phyloP scores from a whole-genome alignment of 225 moss, liverwort and hornwort species.

The Physcomitrium patens region DNA sequence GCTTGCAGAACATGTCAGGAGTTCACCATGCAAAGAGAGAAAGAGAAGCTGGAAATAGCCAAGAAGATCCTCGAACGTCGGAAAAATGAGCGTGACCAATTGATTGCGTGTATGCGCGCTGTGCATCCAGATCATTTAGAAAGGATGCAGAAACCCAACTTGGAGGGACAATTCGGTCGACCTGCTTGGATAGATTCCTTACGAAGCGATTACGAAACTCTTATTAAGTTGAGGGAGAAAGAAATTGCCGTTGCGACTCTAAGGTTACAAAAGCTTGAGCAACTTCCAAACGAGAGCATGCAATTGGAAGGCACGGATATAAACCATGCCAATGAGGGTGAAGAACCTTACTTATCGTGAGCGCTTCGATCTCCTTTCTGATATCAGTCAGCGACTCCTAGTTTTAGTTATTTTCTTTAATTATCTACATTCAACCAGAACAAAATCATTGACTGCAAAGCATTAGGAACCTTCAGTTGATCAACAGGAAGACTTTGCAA shows the following conservation, averaged over 20 bases:
- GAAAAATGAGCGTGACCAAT: slow-evolving; percentile 52
- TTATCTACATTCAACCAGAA: neutral
- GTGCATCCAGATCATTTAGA: slow-evolving; percentile 26
- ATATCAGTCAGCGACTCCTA: neutral
- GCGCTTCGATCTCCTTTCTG: neutral
- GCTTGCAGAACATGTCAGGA: slow-evolving; percentile 59
- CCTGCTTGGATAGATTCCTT: slow-evolving; percentile 48
- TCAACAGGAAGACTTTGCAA: neutral
- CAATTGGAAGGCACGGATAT: neutral
- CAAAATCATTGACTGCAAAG: neutral
- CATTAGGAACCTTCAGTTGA: neutral
- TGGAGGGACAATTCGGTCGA: slow-evolving; percentile 32
- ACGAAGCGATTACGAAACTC: slow-evolving; percentile 49
- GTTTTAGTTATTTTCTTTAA: no score
- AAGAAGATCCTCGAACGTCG: slow-evolving; percentile 53
- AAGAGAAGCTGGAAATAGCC: slow-evolving; percentile 51
- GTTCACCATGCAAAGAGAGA: slow-evolving; percentile 49
- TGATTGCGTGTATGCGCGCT: slow-evolving; percentile 53
- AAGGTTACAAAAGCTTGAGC: slow-evolving; percentile 9
- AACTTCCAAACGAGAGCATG: slow-evolving; percentile 5
- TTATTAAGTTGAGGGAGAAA: slow-evolving; percentile 53
- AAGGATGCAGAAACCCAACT: slow-evolving; percentile 19
- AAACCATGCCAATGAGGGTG: neutral
- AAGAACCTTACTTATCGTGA: slow-evolving; percentile 15
- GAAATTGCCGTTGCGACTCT: slow-evolving; percentile 39